Percentiles rank a stretch among this genome's conserved stretches.
Conservation (phyloP, 805 yeast species). For the Lipomyces orientalis region DNA sequence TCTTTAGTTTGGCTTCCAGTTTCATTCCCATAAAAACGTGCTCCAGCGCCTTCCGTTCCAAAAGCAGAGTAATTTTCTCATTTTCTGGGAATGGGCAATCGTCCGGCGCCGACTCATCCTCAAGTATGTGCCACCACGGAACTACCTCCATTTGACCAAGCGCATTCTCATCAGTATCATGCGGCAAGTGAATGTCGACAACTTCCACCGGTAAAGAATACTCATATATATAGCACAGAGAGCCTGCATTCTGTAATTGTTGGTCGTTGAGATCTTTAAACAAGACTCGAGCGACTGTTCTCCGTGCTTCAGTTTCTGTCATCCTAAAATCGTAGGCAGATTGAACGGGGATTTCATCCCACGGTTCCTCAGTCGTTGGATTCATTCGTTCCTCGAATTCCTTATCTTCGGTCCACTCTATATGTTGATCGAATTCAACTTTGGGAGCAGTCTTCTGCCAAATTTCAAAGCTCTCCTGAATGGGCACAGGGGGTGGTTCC, state of each 20-base stretch:
- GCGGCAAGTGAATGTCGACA: slow-evolving; percentile 1
- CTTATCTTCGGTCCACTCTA: background rate
- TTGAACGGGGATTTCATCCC: background rate
- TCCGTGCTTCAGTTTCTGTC: slow-evolving; percentile 8
- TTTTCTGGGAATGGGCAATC: slow-evolving; percentile 7
- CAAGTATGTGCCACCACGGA: slow-evolving; percentile 17
- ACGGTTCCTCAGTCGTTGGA: background rate
- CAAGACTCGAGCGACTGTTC: background rate
- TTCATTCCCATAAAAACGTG: slow-evolving; percentile 6
- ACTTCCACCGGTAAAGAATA: slow-evolving; percentile 12
- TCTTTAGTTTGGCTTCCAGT: slow-evolving; percentile 4
- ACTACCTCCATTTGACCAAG: background rate
- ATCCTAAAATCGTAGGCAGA: background rate
- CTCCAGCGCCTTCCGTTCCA: slow-evolving; percentile 4
- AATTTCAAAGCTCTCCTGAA: background rate
- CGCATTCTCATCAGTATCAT: background rate
- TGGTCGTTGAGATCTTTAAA: background rate
- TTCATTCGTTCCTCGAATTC: slow-evolving; percentile 5
- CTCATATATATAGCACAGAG: background rate
- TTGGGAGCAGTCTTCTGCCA: slow-evolving; percentile 5
- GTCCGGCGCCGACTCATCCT: slow-evolving; percentile 5
- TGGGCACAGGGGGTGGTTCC: background rate
- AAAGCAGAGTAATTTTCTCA: background rate
- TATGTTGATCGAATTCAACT: background rate
- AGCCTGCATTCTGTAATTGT: background rate